Evolutionary conservation across 371 early-diverging fungal genomes (phyloP).

Genomic region (Mucor velutinosus): DNA sequence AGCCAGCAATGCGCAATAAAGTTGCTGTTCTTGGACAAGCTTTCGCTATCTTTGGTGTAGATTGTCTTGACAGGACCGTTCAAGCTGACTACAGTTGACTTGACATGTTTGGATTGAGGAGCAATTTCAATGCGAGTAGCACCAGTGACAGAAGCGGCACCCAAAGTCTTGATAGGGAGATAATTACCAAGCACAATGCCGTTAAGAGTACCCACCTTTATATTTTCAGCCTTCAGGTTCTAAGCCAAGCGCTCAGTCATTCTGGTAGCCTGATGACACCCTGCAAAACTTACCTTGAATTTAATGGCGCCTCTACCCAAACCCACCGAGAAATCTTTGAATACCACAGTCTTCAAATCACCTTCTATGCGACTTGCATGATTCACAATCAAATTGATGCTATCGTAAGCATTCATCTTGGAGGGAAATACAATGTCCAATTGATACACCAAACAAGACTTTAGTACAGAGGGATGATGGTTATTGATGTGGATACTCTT

Average conservation of each 20-base stretch:
- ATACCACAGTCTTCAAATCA: slow-evolving; percentile 3
- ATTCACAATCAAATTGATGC: neutral
- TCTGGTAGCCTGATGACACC: neutral
- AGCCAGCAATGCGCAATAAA: slow-evolving; percentile 18
- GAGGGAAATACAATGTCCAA: slow-evolving; percentile 11
- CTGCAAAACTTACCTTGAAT: slow-evolving; percentile 10
- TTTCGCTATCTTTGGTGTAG: neutral
- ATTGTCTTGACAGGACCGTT: slow-evolving; percentile 19
- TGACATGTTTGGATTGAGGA: slow-evolving; percentile 7
- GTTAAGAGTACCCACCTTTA: slow-evolving; percentile 8
- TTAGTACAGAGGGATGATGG: neutral
- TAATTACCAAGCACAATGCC: slow-evolving; percentile 19
- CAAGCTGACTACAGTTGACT: slow-evolving; percentile 13
- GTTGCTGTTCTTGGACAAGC: neutral
- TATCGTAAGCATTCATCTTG: neutral
- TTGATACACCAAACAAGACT: slow-evolving; percentile 10
- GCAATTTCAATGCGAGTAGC: slow-evolving; percentile 14
- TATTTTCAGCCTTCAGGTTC: slow-evolving; percentile 2
- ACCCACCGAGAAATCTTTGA: slow-evolving; percentile 9
- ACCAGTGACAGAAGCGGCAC: slow-evolving; percentile 6
- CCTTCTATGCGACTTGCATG: slow-evolving; percentile 10
- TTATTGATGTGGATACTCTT: slow-evolving; percentile 12
- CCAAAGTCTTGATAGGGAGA: slow-evolving; percentile 7
- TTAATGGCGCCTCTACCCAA: slow-evolving; percentile 18
- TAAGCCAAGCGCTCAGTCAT: neutral